A percentile compares a stretch with the other conserved stretches of the same genome.
phyloP scores from a whole-genome alignment of 2,329 filamentous ascomycete species.

The Exophiala bonariae region DNA sequence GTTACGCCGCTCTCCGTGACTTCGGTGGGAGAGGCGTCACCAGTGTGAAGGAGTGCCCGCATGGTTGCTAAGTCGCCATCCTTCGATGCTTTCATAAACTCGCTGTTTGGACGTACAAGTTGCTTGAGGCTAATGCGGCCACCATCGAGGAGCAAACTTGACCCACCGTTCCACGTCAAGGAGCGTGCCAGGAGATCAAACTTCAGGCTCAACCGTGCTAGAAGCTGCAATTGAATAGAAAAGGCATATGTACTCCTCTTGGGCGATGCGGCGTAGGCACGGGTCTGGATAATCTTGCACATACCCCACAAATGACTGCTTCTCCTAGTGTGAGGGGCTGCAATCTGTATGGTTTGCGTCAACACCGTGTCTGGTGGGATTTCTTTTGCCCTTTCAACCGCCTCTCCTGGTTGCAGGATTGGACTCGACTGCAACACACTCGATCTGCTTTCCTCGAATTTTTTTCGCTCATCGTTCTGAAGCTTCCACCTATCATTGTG shows the following conservation, averaged over 20 bases:
- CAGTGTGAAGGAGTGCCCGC: not conserved
- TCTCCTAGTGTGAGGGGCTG: not conserved
- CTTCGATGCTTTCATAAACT: not conserved
- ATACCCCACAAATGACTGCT: slow-evolving; percentile 1
- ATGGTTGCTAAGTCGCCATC: slow-evolving; percentile 2
- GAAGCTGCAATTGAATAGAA: not conserved
- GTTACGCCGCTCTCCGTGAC: not conserved
- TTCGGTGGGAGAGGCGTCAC: not conserved
- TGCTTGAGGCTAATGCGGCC: not conserved
- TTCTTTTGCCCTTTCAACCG: too few relatives aligned
- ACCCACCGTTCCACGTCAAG: not conserved
- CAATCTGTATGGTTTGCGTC: too few relatives aligned
- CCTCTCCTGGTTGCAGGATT: too few relatives aligned
- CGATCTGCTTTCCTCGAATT: too few relatives aligned
- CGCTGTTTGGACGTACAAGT: not conserved
- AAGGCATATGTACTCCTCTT: not conserved
- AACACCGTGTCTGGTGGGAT: too few relatives aligned
- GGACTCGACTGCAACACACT: too few relatives aligned
- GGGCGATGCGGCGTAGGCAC: not conserved
- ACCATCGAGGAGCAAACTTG: not conserved
- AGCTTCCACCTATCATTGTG: not conserved
- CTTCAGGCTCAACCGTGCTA: not conserved
- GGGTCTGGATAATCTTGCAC: not conserved
- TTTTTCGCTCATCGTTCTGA: not conserved
- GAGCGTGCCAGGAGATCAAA: not conserved